Evolutionary conservation across 2,329 filamentous ascomycete genomes (phyloP), one percentile per base, ranked within the genome.

Genomic region (Fusarium udum): DNA sequence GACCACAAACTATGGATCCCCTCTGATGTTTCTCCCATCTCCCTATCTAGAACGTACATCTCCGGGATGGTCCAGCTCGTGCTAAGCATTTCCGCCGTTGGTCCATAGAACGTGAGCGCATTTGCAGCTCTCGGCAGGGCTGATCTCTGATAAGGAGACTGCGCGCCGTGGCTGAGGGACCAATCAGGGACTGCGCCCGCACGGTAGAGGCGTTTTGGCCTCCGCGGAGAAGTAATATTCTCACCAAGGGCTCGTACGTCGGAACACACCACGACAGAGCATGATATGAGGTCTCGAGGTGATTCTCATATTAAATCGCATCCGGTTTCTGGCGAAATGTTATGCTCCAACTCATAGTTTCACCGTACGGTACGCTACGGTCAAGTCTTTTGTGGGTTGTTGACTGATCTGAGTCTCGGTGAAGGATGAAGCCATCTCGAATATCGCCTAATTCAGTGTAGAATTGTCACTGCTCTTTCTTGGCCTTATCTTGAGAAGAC

Each of bases 121-220:
- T 69, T 66, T 61, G 58, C 48, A 64, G 37, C 46, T 49, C 45
- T 62, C 53, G 52, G 61, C 60, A 48, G 40, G 59, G 67, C 53
- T 66, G 67, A 69, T 75, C 72, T 74, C 12, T 75, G 75, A 77
- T 77, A 77, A 77, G 74, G 64, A 73, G 64, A 66, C 57, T 34
- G n/a, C 18, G 31, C 31, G 22, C 31, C n/a, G 45, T 64, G 28
- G 40, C 28, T 31, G 37, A 45, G 37, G 53, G 31, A 32, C 75
- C 75, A 77, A 77, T 77, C 73, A 77, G 42, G 34, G 40, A 26
- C 16, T 59, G 60, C 49, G 31, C 9, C 67, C 48, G 48, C 32
- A 36, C 8, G 20, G 40, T 42, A 55, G 42, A 40, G 40, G 46
- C 53, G 31, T n/a, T 31, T 32, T 68, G 32, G 31, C 24, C 37